These are phyloP conservation scores for Prunella vulgaris DNA, from an alignment of 257 asterid species.

Conservation along the genomic window DNA sequence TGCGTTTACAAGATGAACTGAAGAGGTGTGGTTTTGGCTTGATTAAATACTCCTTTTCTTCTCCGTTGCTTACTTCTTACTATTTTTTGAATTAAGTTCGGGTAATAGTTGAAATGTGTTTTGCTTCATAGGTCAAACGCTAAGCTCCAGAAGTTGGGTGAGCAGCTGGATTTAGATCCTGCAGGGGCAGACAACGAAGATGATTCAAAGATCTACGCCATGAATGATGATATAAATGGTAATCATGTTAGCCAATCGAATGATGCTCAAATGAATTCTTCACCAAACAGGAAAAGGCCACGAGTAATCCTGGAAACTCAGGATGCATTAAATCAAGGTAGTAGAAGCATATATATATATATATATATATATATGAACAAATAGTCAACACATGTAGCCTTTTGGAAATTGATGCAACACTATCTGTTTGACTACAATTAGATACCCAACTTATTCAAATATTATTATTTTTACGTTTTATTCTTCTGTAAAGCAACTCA, in stretches of 20 bases:
- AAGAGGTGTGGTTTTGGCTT: conserved; percentile 56
- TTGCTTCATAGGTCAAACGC: conserved; percentile 60
- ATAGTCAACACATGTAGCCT: background rate
- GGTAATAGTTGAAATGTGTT: conserved; percentile 1
- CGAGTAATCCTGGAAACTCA: conserved; percentile 37
- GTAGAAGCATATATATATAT: too few species aligned
- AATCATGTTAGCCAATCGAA: conserved; percentile 38
- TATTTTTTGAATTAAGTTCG: conserved; percentile 4
- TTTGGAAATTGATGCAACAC: background rate
- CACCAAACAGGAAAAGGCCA: conserved; percentile 55
- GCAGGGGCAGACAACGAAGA: conserved; percentile 40
- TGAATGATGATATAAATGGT: conserved; percentile 47
- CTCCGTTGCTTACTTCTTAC: conserved; percentile 2
- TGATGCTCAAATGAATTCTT: conserved; percentile 38
- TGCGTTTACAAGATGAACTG: conserved; percentile 68
- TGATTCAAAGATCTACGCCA: conserved; percentile 33
- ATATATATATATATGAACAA: background rate
- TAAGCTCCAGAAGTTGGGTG: conserved; percentile 72
- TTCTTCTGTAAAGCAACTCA: background rate
- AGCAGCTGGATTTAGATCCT: conserved; percentile 53
- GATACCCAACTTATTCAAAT: background rate
- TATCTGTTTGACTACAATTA: background rate
- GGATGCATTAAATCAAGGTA: conserved; percentile 58
- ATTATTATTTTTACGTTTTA: background rate
- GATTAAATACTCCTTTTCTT: background rate